These are phyloP conservation scores for Chlamydomonas schloesseri DNA, from an alignment of 139 green algal species.

Conservation along the genomic window DNA sequence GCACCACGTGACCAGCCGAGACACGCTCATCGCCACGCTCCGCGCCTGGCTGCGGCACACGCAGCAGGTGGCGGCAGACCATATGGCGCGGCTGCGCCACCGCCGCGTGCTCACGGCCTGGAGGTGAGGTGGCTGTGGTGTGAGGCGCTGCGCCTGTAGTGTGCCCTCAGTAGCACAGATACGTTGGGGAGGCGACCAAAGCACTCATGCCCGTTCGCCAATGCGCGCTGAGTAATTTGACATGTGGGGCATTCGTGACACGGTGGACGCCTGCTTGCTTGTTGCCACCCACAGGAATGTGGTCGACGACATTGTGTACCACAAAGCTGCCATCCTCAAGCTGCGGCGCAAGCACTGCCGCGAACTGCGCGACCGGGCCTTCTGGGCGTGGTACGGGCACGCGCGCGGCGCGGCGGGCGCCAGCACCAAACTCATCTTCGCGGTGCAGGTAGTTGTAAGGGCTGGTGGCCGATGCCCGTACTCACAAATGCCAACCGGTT, in stretches of 20 bases:
- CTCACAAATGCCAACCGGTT: too few species aligned
- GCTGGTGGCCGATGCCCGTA: too few species aligned
- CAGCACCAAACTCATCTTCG: neutral
- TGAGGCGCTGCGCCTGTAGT: too few species aligned
- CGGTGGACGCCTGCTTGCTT: neutral
- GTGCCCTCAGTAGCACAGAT: too few species aligned
- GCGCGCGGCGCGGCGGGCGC: neutral
- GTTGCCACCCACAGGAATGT: neutral
- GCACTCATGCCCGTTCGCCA: too few species aligned
- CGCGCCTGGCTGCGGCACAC: slow-evolving; percentile 13
- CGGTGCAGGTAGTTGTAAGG: slow-evolving; percentile 46
- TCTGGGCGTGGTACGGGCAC: slow-evolving; percentile 3
- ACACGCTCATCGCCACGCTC: neutral
- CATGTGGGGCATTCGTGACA: too few species aligned
- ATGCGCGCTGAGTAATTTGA: too few species aligned
- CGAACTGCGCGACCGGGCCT: neutral
- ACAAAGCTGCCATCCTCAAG: slow-evolving; percentile 8
- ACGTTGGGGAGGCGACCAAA: too few species aligned
- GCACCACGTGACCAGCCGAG: neutral
- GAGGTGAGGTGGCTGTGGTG: slow-evolving; percentile 6
- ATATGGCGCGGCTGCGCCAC: slow-evolving; percentile 22
- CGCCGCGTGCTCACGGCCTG: neutral
- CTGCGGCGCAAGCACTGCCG: neutral
- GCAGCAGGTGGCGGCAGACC: slow-evolving; percentile 29
- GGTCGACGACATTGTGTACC: slow-evolving; percentile 8